Evolutionary conservation across 768 basidiomycete genomes (phyloP), one percentile per base, ranked within the genome.

Genomic region (Mycena indigotica): DNA sequence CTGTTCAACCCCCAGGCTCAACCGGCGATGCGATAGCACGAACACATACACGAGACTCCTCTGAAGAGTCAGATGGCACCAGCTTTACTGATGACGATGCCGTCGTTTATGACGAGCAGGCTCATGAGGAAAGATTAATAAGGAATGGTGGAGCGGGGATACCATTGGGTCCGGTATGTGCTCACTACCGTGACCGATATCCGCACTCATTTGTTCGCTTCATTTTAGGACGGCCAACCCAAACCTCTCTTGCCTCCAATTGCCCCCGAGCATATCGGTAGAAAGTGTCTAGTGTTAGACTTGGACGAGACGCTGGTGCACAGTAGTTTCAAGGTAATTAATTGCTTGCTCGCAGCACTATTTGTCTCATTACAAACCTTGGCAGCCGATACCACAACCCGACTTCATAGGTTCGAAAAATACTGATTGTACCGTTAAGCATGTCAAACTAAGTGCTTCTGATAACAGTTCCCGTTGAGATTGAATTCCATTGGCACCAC

Each of bases 391-490:
- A 66, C 83, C 82, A 62, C 91, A 94, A 67, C 95, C 96, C 28
- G 97, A 99, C 77, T 99, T 94, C 73, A 93, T 98, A 61, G n/a
- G n/a, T n/a, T n/a, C n/a, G n/a, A n/a, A n/a, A n/a, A n/a, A n/a
- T n/a, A n/a, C n/a, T n/a, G n/a, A n/a, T n/a, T n/a, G n/a, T n/a
- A n/a, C n/a, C n/a, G n/a, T n/a, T n/a, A n/a, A n/a, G n/a, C n/a
- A n/a, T n/a, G n/a, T n/a, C n/a, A n/a, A n/a, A n/a, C n/a, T n/a
- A n/a, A n/a, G n/a, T n/a, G n/a, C n/a, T n/a, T n/a, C n/a, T n/a
- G n/a, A n/a, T n/a, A n/a, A n/a, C n/a, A n/a, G 96, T 99, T 3
- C 97, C 97, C 4, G 97, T 99, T 24, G 97, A 98, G 74, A 99
- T 99, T 61, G 97, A 99, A 70, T 95, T 92, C 64, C 91, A 97